Evolutionary conservation across 2,329 filamentous ascomycete genomes (phyloP).

Genomic region (Fusarium graminum): DNA sequence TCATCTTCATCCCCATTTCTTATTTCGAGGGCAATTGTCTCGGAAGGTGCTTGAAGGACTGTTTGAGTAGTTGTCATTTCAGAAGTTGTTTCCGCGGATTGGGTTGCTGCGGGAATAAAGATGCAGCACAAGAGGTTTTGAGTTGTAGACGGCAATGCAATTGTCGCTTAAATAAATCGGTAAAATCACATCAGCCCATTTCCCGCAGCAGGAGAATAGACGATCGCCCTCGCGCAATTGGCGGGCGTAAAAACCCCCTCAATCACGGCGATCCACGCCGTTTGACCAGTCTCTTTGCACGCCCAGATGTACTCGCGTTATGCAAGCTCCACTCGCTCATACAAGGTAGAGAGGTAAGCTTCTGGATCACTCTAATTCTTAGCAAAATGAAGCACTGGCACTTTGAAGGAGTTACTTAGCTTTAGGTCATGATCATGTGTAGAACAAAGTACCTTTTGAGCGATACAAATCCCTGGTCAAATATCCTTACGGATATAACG

Average conservation of each 20-base stretch:
- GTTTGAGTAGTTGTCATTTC: slow-evolving; percentile 18
- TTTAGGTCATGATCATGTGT: no score
- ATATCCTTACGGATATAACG: no score
- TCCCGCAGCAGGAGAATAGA: neutral
- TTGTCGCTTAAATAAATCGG: slow-evolving; percentile 28
- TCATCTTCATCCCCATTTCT: neutral
- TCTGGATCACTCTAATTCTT: no score
- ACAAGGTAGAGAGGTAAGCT: no score
- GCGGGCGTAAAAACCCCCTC: neutral
- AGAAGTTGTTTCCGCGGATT: fast-evolving
- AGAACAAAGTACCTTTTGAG: no score
- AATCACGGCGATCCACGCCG: neutral
- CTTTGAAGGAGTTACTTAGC: no score
- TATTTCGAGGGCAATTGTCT: neutral
- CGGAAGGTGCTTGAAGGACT: neutral
- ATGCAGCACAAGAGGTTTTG: neutral
- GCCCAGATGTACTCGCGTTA: no score
- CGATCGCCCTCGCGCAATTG: neutral
- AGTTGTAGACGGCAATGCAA: neutral
- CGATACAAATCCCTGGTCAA: no score
- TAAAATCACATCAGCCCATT: neutral
- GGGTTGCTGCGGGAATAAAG: neutral
- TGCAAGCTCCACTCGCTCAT: no score
- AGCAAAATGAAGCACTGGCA: no score
- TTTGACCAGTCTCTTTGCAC: neutral